Evolutionary conservation across 345 rosid species (phyloP).

Genomic region (Psidium friedrichsthalianum): DNA sequence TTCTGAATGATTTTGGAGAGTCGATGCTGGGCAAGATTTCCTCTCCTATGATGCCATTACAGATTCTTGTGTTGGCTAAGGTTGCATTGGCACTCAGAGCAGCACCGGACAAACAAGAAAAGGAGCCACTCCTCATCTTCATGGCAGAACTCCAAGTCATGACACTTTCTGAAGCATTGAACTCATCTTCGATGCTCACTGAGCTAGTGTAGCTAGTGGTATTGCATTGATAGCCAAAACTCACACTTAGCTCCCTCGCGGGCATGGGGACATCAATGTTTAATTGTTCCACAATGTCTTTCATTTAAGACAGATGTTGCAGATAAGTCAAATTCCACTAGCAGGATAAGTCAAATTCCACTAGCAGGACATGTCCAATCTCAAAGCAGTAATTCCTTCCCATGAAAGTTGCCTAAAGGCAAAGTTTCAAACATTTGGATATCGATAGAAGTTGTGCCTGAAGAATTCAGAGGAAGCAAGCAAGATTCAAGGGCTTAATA

Average conservation of each 20-base stretch:
- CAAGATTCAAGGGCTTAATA: background rate
- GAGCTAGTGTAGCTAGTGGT: background rate
- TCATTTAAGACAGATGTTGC: background rate
- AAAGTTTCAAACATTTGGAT: constrained; percentile 13
- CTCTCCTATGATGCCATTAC: constrained; percentile 12
- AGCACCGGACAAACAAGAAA: constrained; percentile 15
- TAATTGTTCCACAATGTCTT: background rate
- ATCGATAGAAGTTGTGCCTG: constrained; percentile 14
- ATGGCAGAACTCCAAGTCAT: background rate
- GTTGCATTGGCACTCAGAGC: constrained; percentile 14
- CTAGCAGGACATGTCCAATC: background rate
- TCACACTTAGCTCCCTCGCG: constrained; percentile 6
- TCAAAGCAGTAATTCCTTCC: background rate
- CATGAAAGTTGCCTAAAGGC: constrained; percentile 6
- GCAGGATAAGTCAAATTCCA: background rate
- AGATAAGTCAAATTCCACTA: background rate
- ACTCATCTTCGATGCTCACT: background rate
- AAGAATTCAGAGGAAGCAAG: background rate
- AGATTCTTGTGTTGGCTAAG: constrained; percentile 12
- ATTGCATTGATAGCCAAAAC: constrained; percentile 12
- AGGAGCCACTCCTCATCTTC: constrained; percentile 8
- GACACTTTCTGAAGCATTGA: background rate
- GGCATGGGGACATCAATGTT: constrained; percentile 2
- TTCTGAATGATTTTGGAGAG: constrained; percentile 11
- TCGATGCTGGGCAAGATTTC: constrained; percentile 15